Percentiles rank a stretch among this genome's conserved stretches.
Evolutionary conservation across 345 rosid genomes (phyloP).

Genomic region (Conringia planisiliqua): DNA sequence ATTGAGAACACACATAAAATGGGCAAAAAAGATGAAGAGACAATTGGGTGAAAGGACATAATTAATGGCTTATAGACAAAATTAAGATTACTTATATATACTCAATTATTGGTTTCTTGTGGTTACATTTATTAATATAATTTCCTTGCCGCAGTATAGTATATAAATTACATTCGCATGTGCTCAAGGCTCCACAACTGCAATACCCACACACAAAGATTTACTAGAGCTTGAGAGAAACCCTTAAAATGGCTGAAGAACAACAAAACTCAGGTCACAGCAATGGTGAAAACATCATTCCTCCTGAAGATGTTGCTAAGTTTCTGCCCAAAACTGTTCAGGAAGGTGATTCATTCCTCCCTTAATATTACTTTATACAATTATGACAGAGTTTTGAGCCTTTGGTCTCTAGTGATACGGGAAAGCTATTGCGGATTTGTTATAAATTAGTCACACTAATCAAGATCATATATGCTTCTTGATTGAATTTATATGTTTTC

Average conservation of each 20-base stretch:
- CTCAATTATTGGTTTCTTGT: not conserved
- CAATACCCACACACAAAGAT: not conserved
- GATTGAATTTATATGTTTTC: not conserved
- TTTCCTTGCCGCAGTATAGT: not conserved
- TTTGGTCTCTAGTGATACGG: not conserved
- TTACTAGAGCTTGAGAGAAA: conserved; percentile 3
- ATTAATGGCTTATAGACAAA: not conserved
- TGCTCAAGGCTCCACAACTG: not conserved
- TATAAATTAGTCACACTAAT: not conserved
- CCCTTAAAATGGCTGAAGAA: conserved; percentile 23
- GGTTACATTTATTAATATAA: not conserved
- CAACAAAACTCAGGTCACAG: conserved; percentile 2
- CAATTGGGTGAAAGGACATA: not conserved
- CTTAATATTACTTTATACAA: not conserved
- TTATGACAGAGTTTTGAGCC: not conserved
- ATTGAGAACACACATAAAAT: not conserved
- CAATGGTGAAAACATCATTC: conserved; percentile 27
- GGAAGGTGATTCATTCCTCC: conserved; percentile 18
- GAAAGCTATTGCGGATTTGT: not conserved
- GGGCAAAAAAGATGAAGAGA: no score
- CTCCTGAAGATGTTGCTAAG: conserved; percentile 37
- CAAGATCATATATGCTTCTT: conserved; percentile 4
- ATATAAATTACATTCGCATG: not conserved
- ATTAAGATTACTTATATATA: not conserved
- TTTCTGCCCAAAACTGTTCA: conserved; percentile 31